Evolutionary conservation across 2,329 filamentous ascomycete species (phyloP), one percentile per base, ranked within the genome.

Genomic region (Immersiporthe knoxdaviesiana): DNA sequence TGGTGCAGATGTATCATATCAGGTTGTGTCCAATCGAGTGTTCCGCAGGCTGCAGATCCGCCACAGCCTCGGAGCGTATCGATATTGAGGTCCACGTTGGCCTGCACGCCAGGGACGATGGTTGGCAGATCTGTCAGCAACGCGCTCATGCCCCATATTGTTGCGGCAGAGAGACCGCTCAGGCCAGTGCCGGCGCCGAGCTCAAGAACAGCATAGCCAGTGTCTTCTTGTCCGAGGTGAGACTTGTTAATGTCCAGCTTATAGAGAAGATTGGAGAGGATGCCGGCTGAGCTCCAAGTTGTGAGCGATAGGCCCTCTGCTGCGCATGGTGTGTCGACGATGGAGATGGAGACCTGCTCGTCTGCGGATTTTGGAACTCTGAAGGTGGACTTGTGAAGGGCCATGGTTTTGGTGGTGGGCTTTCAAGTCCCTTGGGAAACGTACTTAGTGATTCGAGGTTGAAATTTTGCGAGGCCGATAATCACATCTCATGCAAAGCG

Each of bases 231-330:
- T 18, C 27, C 60, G 18, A 64, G 35, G 21, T 65, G 67, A 14
- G n/a, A 30, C 21, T 58, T 60, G 16, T 64, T 47, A 47, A 71
- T 54, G 7, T 52, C 58, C 14, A 71, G 37, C 61, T 65, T 69
- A 8, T 71, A 39, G 6, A 71, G 64, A 24, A 67, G 35, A 37
- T 71, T 71, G 21, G 69, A 71, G 39, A 71, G 69, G 37, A 71
- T 68, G 44, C 68, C 65, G 18, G 69, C 67, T 16, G 69, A 71
- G 64, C 69, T 71, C 69, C 69, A 71, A 16, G 69, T 71, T 14
- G 68, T 68, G 30, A 71, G 60, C 12, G 62, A 65, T 30, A 71
- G 54, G 1, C 69, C 69, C 37, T 71, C 69, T 2, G 69, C 69
- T 32, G 58, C 61, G 50, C 69, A 71, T 24, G 64, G 68, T 14